Percentiles rank a stretch among this genome's conserved stretches.
phyloP scores from a whole-genome alignment of 148 eudicot species.

The Pouteria glomerata region DNA sequence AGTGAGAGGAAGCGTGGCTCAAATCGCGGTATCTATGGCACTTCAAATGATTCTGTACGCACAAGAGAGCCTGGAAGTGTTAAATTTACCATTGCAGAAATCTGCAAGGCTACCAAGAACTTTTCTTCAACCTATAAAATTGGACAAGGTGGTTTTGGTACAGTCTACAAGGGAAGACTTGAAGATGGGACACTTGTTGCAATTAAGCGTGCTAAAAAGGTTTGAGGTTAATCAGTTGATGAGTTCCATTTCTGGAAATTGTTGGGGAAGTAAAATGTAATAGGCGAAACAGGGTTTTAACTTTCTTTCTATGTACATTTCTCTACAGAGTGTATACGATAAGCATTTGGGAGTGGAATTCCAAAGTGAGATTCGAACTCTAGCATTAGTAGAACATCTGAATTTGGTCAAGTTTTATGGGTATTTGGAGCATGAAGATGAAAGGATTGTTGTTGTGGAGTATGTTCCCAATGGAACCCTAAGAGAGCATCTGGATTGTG shows the following conservation, averaged over 20 bases:
- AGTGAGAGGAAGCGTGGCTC: slow-evolving; percentile 27
- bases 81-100: slow-evolving; percentile 55
- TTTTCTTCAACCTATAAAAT: slow-evolving; percentile 70
- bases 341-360: slow-evolving; percentile 58
- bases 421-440: slow-evolving; percentile 62
- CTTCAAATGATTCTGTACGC: slow-evolving; percentile 30
- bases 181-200: slow-evolving; percentile 77
- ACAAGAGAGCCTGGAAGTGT: slow-evolving; percentile 34
- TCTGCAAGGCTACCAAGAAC: slow-evolving; percentile 63
- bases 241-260: background rate
- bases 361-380: slow-evolving; percentile 50
- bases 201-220: slow-evolving; percentile 88
- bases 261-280: background rate
- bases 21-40: slow-evolving; percentile 20
- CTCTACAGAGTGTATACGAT: slow-evolving; percentile 50
- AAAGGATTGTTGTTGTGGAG: slow-evolving; percentile 72
- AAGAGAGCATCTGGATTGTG: slow-evolving; percentile 81
- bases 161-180: slow-evolving; percentile 67
- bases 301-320: background rate
- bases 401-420: slow-evolving; percentile 74
- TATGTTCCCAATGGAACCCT: slow-evolving; percentile 89
- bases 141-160: slow-evolving; percentile 94
- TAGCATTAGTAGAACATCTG: slow-evolving; percentile 66
- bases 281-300: background rate
- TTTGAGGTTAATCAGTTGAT: too few species aligned